Evolutionary conservation across 2,329 filamentous ascomycete genomes (phyloP), one percentile per base, ranked within the genome.

Genomic region (Coleophoma cylindrospora): DNA sequence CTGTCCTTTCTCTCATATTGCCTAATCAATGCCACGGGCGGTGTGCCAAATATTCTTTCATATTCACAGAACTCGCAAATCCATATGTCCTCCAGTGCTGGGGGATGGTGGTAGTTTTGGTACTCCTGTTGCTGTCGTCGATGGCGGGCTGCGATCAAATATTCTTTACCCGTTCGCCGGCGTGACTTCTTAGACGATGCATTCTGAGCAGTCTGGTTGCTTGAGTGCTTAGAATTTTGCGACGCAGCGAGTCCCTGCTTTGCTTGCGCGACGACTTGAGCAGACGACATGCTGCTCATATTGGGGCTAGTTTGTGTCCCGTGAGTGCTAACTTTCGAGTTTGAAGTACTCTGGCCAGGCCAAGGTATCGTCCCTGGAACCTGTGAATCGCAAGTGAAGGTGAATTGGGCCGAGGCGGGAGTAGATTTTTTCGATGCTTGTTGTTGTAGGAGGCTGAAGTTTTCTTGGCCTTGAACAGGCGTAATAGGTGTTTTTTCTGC

Each of bases 41-140:
- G 88, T 47, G 79, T 79, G n/a, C 92, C 92, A 66, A 96, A 97
- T 45, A 99, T 96, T 47, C 83, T 83, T 69, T 97, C 92, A 65
- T 96, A 99, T 68, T 99, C 94, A 73, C 94, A 99, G 66, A 97
- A 97, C 63, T 96, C 89, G 70, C 94, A 99, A 43, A 97, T 91
- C 89, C 91, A 97, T 46, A 91, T 80, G 54, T 96, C 89, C 57
- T 89, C 86, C 2, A 73, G 66, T 15, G 70, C 73, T 0, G 87
- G 87, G 1, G 88, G 86, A 61, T 88, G 84, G 60, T 87, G 83
- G 54, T 81, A 82, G 66, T 94, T 95, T 50, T 81, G 79, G 56
- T 87, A 86, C 60, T 88, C 81, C 53, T 94, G 88, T 62, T 89
- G 79, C 43, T 88, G 80, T 52, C 86, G 86, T 7, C 94, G 86